These are phyloP conservation scores for Phytophthora litchii DNA, from an alignment of 352 stramenopile species.

Conservation along the genomic window DNA sequence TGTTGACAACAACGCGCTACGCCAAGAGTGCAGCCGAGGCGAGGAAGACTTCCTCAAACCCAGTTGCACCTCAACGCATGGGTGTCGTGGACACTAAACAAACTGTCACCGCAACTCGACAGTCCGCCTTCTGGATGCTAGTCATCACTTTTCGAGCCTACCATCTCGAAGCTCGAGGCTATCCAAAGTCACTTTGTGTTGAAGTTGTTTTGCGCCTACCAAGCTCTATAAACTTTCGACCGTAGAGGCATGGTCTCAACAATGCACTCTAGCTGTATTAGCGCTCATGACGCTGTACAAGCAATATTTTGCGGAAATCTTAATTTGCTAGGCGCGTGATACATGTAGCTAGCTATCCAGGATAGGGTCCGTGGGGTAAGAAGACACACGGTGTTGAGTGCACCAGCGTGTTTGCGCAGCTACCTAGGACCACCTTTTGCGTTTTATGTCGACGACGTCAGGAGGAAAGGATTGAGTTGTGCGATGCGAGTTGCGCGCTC, in stretches of 20 bases:
- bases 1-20: no score
- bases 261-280: no score
- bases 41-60: slow-evolving; percentile 13
- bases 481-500: neutral
- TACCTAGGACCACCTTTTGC: neutral
- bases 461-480: slow-evolving; percentile 4
- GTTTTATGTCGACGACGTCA: slow-evolving; percentile 8
- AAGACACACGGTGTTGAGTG: no score
- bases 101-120: slow-evolving; percentile 8
- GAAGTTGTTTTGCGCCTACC: slow-evolving; percentile 21
- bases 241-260: neutral
- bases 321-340: neutral
- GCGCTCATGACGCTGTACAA: neutral
- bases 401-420: slow-evolving; percentile 8
- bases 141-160: slow-evolving; percentile 14
- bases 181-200: slow-evolving; percentile 32
- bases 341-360: no score
- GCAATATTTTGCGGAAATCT: slow-evolving; percentile 17
- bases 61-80: slow-evolving; percentile 22
- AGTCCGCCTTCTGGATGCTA: slow-evolving; percentile 6
- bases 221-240: slow-evolving; percentile 20
- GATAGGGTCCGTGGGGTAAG: no score
- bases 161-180: slow-evolving; percentile 13
- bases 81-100: neutral
- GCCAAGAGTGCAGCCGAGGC: slow-evolving; percentile 12